Evolutionary conservation across 192 early-diverging fungal genomes (phyloP).

Genomic region (Podila epigama): DNA sequence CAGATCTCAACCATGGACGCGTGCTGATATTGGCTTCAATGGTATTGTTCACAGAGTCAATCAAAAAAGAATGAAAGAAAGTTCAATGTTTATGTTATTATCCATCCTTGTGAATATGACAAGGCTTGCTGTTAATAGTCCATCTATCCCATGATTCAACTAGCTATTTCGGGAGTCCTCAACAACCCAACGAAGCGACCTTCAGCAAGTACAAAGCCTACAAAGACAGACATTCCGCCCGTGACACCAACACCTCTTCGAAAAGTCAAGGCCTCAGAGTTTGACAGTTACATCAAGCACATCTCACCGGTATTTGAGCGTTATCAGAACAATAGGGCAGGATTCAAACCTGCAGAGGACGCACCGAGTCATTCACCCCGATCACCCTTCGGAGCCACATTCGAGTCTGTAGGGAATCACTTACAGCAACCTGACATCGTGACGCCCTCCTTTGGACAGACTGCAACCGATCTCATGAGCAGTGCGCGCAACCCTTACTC

Average conservation of each 20-base stretch:
- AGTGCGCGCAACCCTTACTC: constrained; percentile 61
- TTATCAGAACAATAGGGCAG: constrained; percentile 75
- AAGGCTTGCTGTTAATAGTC: no score
- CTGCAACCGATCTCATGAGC: constrained; percentile 59
- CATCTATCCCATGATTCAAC: no score
- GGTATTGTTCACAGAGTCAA: no score
- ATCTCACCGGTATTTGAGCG: constrained; percentile 81
- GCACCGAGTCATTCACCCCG: constrained; percentile 50
- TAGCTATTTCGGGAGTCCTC: constrained; percentile 68
- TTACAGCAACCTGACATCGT: constrained; percentile 33
- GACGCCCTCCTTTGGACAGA: constrained; percentile 46
- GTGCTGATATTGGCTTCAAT: constrained; percentile 81
- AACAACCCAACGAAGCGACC: constrained; percentile 71
- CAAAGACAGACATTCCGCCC: constrained; percentile 62
- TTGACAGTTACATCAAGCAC: constrained; percentile 82
- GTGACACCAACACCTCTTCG: constrained; percentile 68
- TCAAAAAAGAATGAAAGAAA: no score
- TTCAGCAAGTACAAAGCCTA: constrained; percentile 54
- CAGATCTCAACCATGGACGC: constrained; percentile 44
- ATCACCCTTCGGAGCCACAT: constrained; percentile 56
- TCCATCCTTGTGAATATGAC: no score
- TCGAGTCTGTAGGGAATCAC: constrained; percentile 54
- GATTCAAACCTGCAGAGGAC: constrained; percentile 18
- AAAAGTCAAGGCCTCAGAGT: constrained; percentile 77
- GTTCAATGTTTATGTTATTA: no score